A percentile compares a stretch with the other conserved stretches of the same genome.
These are phyloP conservation scores for Mimosa pudica DNA, from an alignment of 306 rosid species.

Conservation along the genomic window DNA sequence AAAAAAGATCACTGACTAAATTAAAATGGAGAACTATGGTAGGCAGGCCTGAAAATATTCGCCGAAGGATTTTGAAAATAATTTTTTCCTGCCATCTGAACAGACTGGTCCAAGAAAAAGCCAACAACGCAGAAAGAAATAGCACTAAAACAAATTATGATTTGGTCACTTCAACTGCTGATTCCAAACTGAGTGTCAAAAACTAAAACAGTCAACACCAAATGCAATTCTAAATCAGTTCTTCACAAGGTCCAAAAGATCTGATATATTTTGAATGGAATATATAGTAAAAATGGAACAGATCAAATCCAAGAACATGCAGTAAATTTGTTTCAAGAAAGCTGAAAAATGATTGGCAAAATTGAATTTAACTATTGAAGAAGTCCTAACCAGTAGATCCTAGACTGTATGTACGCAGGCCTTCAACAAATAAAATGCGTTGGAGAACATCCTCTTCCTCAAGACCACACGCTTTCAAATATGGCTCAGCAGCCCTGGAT, in stretches of 20 bases:
- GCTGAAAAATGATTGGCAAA: neutral
- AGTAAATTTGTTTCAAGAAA: neutral
- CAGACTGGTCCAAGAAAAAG: neutral
- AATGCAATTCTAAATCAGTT: neutral
- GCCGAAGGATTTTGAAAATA: conserved; percentile 12
- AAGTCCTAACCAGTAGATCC: conserved; percentile 68
- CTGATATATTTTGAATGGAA: neutral
- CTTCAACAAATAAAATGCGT: conserved; percentile 70
- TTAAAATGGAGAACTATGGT: conserved; percentile 3
- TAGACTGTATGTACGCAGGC: conserved; percentile 52
- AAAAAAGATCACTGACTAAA: neutral
- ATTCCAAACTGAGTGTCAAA: conserved; percentile 5
- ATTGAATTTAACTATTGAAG: neutral
- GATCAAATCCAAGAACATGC: conserved; percentile 13
- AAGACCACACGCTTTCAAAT: conserved; percentile 63
- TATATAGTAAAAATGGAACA: neutral
- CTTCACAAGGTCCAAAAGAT: conserved; percentile 12
- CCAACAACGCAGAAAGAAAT: conserved; percentile 8
- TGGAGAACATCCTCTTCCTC: conserved; percentile 63
- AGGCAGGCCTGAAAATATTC: neutral
- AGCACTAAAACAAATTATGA: neutral
- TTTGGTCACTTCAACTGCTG: neutral
- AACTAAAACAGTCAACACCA: conserved; percentile 1
- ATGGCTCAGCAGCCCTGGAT: conserved; percentile 72
- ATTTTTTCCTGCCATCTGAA: neutral